Base-by-base conservation (phyloP, 1,284 basidiomycete species). In the Lentinula novae-zelandiae region DNA sequence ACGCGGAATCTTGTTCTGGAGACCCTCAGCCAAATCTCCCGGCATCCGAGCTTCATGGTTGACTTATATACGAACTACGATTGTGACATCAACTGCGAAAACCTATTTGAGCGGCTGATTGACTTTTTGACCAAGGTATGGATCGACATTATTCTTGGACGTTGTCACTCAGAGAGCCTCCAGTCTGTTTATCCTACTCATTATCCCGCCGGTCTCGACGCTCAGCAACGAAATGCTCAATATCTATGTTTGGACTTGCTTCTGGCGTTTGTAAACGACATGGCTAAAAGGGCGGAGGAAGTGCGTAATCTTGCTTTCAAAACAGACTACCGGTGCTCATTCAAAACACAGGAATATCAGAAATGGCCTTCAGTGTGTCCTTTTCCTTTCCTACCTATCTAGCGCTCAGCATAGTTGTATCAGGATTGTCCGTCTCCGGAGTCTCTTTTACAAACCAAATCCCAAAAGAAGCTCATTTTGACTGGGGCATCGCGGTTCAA, bases 21-120 rank as follows among this genome's bases (percentile, higher is more conserved):
- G 74, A 92, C 92, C 1, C 76, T 99, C 34, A 84, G 84, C 55
- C 89, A 94, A 62, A 85, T 98, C 54, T 89, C 90, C 34, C 81
- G 89, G 5, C 84, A 90, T 67, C 84, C 90, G 0, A 90, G 89
- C 69, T 96, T 96, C 75, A 94, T 98, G 89, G 93, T 97, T 51
- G 94, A 98, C 70, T 79, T 98, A 9, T 99, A 94, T 78, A 83
- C 88, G 62, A 99, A 99, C 73, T 99, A 97, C 73, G 97, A 99
- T 72, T 98, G 95, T 71, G 93, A 98, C 69, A 87, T 92, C 64
- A 96, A 98, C 70, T 96, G 93, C 73, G 96, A 98, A 76, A 96
- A 99, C 71, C 76, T 99, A 62, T 98, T 96, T 69, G 95, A 98
- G 71, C 81, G 92, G 7, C 75, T 98, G n/a, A 79, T 97, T 60